Evolutionary conservation across 2,329 filamentous ascomycete species (phyloP).

Genomic region (Parasarocladium wereldwijsianum): DNA sequence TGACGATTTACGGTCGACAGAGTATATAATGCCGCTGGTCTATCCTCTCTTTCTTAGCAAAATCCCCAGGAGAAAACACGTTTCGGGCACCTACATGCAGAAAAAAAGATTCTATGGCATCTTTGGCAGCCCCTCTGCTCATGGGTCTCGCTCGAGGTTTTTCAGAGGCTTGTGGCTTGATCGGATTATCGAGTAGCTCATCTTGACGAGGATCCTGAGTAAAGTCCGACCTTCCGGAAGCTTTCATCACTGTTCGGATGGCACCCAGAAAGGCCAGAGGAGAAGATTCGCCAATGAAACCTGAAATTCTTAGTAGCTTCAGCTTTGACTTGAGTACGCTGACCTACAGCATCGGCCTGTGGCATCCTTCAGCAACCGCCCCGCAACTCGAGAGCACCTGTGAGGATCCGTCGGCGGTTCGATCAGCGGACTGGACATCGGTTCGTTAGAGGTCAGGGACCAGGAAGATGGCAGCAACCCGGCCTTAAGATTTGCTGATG

Average conservation of each 20-base stretch:
- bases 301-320: background rate
- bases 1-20: no score
- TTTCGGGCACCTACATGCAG: slow-evolving; percentile 1
- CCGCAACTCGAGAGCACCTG: no score
- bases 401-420: no score
- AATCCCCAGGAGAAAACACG: no score
- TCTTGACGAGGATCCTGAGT: background rate
- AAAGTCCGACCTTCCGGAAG: background rate
- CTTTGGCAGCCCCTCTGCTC: background rate
- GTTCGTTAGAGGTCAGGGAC: no score
- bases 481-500: no score
- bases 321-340: background rate
- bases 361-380: no score
- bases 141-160: background rate
- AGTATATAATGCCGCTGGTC: no score
- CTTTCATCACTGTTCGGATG: slow-evolving; percentile 1
- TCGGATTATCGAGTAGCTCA: background rate
- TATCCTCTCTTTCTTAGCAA: no score
- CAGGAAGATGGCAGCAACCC: no score
- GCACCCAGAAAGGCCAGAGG: slow-evolving; percentile 1
- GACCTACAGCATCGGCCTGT: background rate
- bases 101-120: background rate
- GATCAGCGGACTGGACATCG: no score
- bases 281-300: background rate
- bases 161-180: background rate